phyloP scores from a whole-genome alignment of 2,329 filamentous ascomycete species.

The Blastomyces parvus region DNA sequence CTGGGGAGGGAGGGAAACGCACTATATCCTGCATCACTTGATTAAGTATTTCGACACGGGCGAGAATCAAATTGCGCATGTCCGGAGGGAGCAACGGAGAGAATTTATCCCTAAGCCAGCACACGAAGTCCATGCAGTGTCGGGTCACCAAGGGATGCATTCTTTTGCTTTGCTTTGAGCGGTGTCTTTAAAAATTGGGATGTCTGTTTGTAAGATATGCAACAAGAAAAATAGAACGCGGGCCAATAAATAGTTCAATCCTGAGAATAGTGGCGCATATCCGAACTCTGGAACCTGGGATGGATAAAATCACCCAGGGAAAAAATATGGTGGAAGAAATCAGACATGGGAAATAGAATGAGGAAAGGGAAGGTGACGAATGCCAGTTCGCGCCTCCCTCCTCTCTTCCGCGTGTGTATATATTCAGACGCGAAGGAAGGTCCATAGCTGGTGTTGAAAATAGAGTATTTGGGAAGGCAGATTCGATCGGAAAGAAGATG shows the following conservation, averaged over 20 bases:
- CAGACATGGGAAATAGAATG: background rate
- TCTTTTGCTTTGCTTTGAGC: background rate
- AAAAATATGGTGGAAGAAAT: background rate
- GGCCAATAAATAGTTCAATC: background rate
- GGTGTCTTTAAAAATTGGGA: background rate
- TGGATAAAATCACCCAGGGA: background rate
- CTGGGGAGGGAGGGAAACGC: background rate
- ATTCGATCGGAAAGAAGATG: background rate
- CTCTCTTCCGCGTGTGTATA: background rate
- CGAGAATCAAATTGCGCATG: background rate
- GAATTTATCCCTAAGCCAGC: background rate
- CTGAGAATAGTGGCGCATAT: background rate
- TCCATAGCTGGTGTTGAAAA: background rate
- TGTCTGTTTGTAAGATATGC: background rate
- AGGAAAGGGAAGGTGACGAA: background rate
- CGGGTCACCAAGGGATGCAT: background rate
- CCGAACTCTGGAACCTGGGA: background rate
- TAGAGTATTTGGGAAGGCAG: background rate
- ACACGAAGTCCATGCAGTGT: background rate
- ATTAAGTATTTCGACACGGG: background rate
- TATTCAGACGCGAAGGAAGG: background rate
- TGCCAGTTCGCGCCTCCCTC: background rate
- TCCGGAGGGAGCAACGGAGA: background rate
- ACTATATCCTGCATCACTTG: constrained; percentile 3
- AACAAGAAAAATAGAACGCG: background rate